phyloP scores from a whole-genome alignment of 495 filamentous ascomycete genomes.

The Aspergillus diversus region DNA sequence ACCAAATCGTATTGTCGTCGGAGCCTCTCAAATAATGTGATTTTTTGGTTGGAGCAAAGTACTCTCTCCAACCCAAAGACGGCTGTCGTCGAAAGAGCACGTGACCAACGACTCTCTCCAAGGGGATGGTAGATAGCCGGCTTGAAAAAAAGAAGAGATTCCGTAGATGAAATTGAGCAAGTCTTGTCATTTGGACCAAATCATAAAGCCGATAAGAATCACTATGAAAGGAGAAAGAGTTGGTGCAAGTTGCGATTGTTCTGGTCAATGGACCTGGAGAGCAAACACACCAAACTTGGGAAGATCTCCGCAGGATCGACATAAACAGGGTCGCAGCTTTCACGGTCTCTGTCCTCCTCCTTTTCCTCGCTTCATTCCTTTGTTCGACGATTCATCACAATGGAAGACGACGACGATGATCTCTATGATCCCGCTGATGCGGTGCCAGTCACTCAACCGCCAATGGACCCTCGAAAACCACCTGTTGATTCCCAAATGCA shows the following conservation, averaged over 20 bases:
- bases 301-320: slow-evolving; percentile 23
- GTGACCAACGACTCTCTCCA: no score
- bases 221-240: neutral
- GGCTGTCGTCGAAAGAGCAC: no score
- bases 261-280: neutral
- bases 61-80: no score
- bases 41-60: no score
- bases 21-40: neutral
- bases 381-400: slow-evolving; percentile 28
- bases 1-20: neutral
- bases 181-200: no score
- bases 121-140: no score
- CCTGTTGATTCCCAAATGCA: slow-evolving; percentile 30
- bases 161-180: no score
- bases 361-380: slow-evolving; percentile 27
- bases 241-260: neutral
- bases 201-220: no score
- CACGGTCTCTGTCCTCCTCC: slow-evolving; percentile 23
- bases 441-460: slow-evolving; percentile 35
- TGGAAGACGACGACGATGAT: slow-evolving; percentile 59
- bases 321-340: slow-evolving; percentile 23
- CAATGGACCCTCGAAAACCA: slow-evolving; percentile 31
- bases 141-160: no score
- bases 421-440: slow-evolving; percentile 56
- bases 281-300: slow-evolving; percentile 45